Evolutionary conservation across 1,284 basidiomycete genomes (phyloP).

Genomic region (Apiotrichum domesticum): DNA sequence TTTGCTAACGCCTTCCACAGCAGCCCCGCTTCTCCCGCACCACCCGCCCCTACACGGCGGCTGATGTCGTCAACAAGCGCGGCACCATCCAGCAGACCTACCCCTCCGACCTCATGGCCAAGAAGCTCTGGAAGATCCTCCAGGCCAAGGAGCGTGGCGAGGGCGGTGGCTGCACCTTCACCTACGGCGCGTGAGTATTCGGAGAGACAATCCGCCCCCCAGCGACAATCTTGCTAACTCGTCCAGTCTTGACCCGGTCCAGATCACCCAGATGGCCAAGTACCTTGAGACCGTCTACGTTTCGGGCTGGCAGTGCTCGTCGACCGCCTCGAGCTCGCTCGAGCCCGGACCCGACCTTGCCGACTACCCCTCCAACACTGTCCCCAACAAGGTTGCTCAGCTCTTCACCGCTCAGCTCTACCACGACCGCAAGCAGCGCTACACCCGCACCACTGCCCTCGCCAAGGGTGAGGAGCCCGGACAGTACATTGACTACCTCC

Average conservation of each 20-base stretch:
- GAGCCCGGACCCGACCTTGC: constrained; percentile 98
- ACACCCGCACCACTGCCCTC: constrained; percentile 51
- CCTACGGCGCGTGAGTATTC: constrained; percentile 87
- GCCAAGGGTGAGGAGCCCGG: constrained; percentile 51
- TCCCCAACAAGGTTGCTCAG: constrained; percentile 59
- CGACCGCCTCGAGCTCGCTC: constrained; percentile 85
- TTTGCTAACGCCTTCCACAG: constrained; percentile 47
- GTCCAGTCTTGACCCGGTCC: constrained; percentile 84
- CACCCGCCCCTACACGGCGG: constrained; percentile 84
- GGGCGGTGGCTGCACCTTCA: constrained; percentile 43
- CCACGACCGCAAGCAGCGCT: constrained; percentile 62
- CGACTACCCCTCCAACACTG: constrained; percentile 59
- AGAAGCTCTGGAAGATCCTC: constrained; percentile 70
- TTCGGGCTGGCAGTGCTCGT: constrained; percentile 90
- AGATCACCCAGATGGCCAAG: constrained; percentile 89
- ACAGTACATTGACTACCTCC: constrained; percentile 68
- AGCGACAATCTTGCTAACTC: not conserved
- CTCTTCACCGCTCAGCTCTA: constrained; percentile 60
- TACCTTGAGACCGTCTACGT: constrained; percentile 93
- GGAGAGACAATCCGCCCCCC: not conserved
- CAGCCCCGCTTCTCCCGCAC: constrained; percentile 77
- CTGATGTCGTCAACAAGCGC: constrained; percentile 87
- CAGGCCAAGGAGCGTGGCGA: constrained; percentile 47
- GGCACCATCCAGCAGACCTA: constrained; percentile 82
- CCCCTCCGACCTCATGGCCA: constrained; percentile 74